A percentile compares a stretch with the other conserved stretches of the same genome.
phyloP scores from a whole-genome alignment of 2,329 filamentous ascomycete genomes.

The Exophiala sideris region DNA sequence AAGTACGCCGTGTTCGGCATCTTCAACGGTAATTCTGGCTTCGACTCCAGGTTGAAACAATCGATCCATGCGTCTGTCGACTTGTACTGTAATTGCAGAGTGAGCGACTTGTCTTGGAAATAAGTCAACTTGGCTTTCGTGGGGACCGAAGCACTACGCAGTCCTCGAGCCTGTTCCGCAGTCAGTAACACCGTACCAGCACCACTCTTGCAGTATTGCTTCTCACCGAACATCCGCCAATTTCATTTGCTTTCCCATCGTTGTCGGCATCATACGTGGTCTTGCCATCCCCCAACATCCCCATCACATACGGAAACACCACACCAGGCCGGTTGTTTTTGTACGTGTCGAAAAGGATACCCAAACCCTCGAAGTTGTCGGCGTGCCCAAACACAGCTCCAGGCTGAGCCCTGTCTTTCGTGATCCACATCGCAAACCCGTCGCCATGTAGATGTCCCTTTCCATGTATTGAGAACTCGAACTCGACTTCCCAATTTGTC shows the following conservation, averaged over 20 bases:
- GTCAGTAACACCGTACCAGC: slow-evolving; percentile 1
- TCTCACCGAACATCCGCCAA: slow-evolving; percentile 82
- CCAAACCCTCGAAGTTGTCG: slow-evolving; percentile 90
- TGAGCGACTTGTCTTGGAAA: slow-evolving; percentile 91
- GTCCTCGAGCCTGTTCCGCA: slow-evolving; percentile 65
- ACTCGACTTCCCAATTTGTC: slow-evolving; percentile 97
- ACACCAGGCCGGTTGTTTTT: slow-evolving; percentile 97
- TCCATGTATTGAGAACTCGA: slow-evolving; percentile 93
- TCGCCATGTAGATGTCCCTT: slow-evolving; percentile 89
- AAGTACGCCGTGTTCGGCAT: slow-evolving; percentile 71
- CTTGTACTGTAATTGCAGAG: slow-evolving; percentile 93
- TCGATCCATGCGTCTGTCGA: slow-evolving; percentile 78
- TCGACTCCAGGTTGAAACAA: slow-evolving; percentile 72
- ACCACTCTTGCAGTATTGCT: background rate
- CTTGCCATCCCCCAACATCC: slow-evolving; percentile 91
- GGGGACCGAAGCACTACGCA: slow-evolving; percentile 73
- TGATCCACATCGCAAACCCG: slow-evolving; percentile 97
- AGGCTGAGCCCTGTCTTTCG: slow-evolving; percentile 76
- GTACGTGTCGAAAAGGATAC: slow-evolving; percentile 96
- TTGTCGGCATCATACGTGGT: slow-evolving; percentile 88
- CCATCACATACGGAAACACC: slow-evolving; percentile 97
- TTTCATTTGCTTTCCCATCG: slow-evolving; percentile 88
- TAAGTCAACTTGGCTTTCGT: slow-evolving; percentile 89
- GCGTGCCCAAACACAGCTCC: slow-evolving; percentile 84
- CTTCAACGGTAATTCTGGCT: slow-evolving; percentile 63